These are phyloP conservation scores for Herpetomonas tarakana DNA, from an alignment of 208 protist genomes.

Conservation along the genomic window DNA sequence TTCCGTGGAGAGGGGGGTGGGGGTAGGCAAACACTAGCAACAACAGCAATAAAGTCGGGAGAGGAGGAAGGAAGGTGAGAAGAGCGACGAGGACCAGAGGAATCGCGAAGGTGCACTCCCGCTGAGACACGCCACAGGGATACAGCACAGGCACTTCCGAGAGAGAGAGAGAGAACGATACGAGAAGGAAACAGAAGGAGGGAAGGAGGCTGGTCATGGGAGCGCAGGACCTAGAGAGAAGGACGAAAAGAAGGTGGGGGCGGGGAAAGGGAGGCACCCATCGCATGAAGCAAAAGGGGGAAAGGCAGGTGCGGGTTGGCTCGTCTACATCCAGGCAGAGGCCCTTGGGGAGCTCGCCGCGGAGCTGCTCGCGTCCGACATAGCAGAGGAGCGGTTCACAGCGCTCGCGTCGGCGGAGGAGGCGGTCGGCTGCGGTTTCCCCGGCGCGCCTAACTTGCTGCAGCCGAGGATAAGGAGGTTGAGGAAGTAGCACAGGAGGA, in stretches of 20 bases:
- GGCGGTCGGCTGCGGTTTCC: neutral
- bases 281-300: too few species aligned
- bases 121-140: too few species aligned
- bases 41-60: conserved; percentile 2
- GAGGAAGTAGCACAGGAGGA: conserved; percentile 43
- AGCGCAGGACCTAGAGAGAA: too few species aligned
- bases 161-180: too few species aligned
- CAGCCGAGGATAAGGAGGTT: conserved; percentile 54
- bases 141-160: too few species aligned
- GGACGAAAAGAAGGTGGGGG: too few species aligned
- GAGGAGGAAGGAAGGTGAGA: neutral
- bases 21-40: neutral
- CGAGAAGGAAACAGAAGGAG: too few species aligned
- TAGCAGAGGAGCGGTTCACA: too few species aligned
- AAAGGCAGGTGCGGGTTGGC: too few species aligned
- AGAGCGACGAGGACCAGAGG: conserved; percentile 2
- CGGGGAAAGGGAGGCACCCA: too few species aligned
- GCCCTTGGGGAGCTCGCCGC: neutral
- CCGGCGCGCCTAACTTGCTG: conserved; percentile 29
- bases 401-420: neutral
- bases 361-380: neutral
- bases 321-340: neutral
- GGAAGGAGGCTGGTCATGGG: too few species aligned
- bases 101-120: too few species aligned
- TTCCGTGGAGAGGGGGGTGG: neutral